Base-by-base conservation (phyloP, 345 rosid species). In the Eucalyptus camaldulensis region DNA sequence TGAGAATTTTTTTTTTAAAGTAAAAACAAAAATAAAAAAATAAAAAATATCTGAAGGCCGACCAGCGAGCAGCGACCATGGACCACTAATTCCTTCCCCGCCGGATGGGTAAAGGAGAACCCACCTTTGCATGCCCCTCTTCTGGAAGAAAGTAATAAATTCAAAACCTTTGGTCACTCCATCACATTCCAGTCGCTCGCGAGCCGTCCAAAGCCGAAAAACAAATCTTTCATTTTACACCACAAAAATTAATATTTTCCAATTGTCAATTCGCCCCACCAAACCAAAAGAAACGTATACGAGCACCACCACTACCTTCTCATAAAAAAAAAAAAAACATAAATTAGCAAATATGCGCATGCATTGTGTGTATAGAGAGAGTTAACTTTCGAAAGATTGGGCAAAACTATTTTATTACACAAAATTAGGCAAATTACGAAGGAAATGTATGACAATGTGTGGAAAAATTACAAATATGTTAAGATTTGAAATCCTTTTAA, bases 101-200 rank as follows among this genome's bases (percentile, higher is more conserved):
- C 31, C 85, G 19, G 85, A 51, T 13, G 44, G 80, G 58, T 87
- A 25, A 62, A 87, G 83, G 89, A 89, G 87, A 90, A 54, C 69
- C 69, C 69, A 8, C 80, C 80, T 40, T 87, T 60, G n/a, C 24
- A 88, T 27, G 86, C 37, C 83, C 80, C 89, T 87, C 88, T 81
- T 89, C 87, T 27, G 67, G 60, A 85, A 85, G 85, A 91, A 88
- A 88, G 87, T 65, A 87, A 86, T 53, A 65, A 53, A 72, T 51
- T 29, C 25, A 86, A n/a, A 49, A 76, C 43, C 44, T 40, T 76
- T 21, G 24, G 83, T 21, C 47, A 10, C 15, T 15, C 24, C 5
- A 91, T 90, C 93, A 65, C 89, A 86, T 86, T 88, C 91, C 51
- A 10, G 22, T 69, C 89, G 50, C 76, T 92, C 91, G 90, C 91